Base-by-base conservation (phyloP, 73 alveolate species). In the Symbiodinium natans region DNA sequence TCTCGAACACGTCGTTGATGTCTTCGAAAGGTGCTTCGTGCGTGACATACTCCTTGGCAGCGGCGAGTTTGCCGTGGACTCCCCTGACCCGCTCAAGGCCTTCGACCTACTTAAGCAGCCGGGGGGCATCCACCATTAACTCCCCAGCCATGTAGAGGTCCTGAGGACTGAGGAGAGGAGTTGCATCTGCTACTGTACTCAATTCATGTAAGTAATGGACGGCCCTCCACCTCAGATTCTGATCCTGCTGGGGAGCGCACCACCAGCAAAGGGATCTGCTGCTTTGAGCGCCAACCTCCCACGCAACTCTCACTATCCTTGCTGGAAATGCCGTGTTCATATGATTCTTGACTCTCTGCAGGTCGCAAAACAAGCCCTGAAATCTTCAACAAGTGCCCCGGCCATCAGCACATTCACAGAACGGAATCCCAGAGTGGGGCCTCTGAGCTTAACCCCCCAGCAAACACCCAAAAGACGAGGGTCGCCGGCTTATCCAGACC, bases 81-180 rank as follows among this genome's bases (percentile, higher is more conserved):
- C 19, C 4, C 40, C 29, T 25, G 11, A 31, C 40, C n/a, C 15
- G 23, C 38, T 8, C 10, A 10, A 19, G 29, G 36, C 38, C 36
- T 19, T 29, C 38, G 29, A 3, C 23, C 43, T 25, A 15, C 11
- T 29, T 36, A 13, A 36, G 41, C 59, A 5, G 39, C 86, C 87
- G n/a, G 46, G 97, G 74, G 75, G 48, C 97, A 83, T 73, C 89
- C 77, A 90, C 89, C 75, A 40, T 41, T 89, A 90, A 71, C 89
- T 90, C 97, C 74, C 97, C 97, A 41, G 97, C 97, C 97, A 90
- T 90, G 48, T 59, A 90, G 87, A 90, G 80, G 83, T 90, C 97
- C 97, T 90, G 75, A 9, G 27, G 5, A 13, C 15, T 10, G 15
- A 19, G 77, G 36, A 6, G 29, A 4, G 34, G 27, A 4, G 33